Evolutionary conservation across 371 early-diverging fungal genomes (phyloP), one percentile per base, ranked within the genome.

Genomic region (Coelomomyces lativittatus): DNA sequence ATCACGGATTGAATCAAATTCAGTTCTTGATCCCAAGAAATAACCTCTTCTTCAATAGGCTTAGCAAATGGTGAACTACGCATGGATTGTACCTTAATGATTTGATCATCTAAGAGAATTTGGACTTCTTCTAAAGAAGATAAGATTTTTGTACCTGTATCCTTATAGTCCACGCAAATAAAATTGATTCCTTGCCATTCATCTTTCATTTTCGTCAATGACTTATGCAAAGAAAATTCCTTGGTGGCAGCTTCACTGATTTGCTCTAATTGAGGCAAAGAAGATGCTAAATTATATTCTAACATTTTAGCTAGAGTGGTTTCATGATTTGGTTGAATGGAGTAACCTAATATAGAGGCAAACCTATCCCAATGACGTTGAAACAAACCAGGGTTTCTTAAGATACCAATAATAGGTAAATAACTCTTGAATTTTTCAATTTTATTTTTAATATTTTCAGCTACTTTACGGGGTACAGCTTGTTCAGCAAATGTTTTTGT

Each of bases 21-120:
- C 1, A 74, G 55, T 52, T 69, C 65, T 24, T 51, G 51, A 39
- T 71, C 70, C 75, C 75, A 74, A 5, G 56, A 36, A 2, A 56
- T 34, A 24, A 74, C 67, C n/a, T 64, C 43, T 23, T 69, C 71
- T 17, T 64, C 61, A 47, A 72, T 70, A 4, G 70, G 68, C 50
- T 69, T 69, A 46, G 67, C 68, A 57, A 59, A 72, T 2, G 72
- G 72, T 9, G 68, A 67, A 44, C 64, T 67, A 37, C 63, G 59
- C 69, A 74, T 68, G 23, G 61, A 59, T 49, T 74, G 75, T 11
- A 66, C 64, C 66, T 69, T 67, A 21, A 71, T 70, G 40, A 74
- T 60, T 44, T 74, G 70, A 44, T 74, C 75, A 45, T 74, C 75
- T 30, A 74, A 50, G 46, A 67, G 34, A 2, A 67, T 49, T 19